These are phyloP conservation scores for Cyberlindnera veronae DNA, from an alignment of 805 yeast species.

Conservation along the genomic window DNA sequence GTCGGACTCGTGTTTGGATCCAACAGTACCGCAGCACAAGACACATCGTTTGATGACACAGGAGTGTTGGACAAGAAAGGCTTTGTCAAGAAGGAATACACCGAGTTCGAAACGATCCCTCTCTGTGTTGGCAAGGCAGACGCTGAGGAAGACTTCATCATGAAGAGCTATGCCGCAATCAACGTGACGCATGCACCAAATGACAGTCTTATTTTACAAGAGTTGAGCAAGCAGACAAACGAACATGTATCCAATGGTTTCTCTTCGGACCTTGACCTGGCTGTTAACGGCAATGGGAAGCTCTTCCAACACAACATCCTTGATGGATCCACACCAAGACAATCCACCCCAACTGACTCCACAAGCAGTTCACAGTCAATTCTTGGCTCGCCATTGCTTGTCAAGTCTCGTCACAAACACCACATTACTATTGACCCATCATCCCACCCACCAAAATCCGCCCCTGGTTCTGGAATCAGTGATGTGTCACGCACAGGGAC, in stretches of 20 bases:
- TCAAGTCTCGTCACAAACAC: not conserved
- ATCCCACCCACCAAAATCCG: not conserved
- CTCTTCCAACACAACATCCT: constrained; percentile 1
- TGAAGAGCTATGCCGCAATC: constrained; percentile 4
- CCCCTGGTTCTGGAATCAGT: not conserved
- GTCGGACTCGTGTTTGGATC: constrained; percentile 1
- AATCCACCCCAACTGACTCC: constrained; percentile 3
- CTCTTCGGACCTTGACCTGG: not conserved
- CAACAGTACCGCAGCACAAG: not conserved
- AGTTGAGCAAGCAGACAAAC: constrained; percentile 2
- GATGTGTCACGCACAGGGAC: not conserved
- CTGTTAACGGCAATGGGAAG: not conserved
- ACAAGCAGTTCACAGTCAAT: not conserved
- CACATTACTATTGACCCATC: not conserved
- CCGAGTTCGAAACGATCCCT: constrained; percentile 16
- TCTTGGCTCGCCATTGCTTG: constrained; percentile 1
- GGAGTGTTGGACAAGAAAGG: constrained; percentile 1
- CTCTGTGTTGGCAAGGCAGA: constrained; percentile 14
- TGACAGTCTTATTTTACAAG: constrained; percentile 4
- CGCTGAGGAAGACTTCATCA: constrained; percentile 12
- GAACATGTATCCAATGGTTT: not conserved
- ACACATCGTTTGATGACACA: not conserved
- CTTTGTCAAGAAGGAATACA: constrained; percentile 2
- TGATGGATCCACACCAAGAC: constrained; percentile 16
- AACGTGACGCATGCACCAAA: not conserved